These are phyloP conservation scores for Trapa bicornis DNA, from an alignment of 345 rosid species.

Conservation along the genomic window DNA sequence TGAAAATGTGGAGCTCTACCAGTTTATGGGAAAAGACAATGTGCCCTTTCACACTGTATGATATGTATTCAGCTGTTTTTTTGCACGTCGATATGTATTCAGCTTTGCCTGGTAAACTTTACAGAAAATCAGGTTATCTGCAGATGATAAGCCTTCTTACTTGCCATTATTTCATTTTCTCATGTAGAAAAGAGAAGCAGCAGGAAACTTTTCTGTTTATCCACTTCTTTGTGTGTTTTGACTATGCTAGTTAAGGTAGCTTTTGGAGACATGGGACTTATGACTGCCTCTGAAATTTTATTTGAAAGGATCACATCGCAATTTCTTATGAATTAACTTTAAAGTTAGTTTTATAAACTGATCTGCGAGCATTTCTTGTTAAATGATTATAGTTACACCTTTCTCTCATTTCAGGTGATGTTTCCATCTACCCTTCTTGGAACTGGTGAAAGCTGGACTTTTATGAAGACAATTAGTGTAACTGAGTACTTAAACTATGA, in stretches of 20 bases:
- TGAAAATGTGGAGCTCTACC: slow-evolving; percentile 86
- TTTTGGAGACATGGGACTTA: background rate
- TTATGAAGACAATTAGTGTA: slow-evolving; percentile 93
- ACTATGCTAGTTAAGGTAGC: too few species aligned
- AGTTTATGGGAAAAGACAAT: slow-evolving; percentile 98
- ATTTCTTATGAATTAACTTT: background rate
- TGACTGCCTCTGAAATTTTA: background rate
- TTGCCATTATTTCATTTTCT: background rate
- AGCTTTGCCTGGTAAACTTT: background rate
- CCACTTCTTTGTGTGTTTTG: too few species aligned
- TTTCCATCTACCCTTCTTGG: slow-evolving; percentile 94
- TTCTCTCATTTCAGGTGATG: slow-evolving; percentile 54
- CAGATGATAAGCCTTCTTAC: background rate
- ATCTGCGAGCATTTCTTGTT: background rate
- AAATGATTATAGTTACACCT: background rate
- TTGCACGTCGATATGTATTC: background rate
- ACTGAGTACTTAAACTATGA: slow-evolving; percentile 91
- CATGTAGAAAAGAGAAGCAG: background rate
- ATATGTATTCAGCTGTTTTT: slow-evolving; percentile 19
- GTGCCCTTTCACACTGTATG: slow-evolving; percentile 90
- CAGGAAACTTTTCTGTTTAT: background rate
- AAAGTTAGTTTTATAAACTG: background rate
- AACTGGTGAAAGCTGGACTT: slow-evolving; percentile 89
- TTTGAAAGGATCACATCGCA: background rate
- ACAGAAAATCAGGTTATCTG: background rate